Evolutionary conservation across 306 rosid genomes (phyloP).

Genomic region (Mimosa pudica): DNA sequence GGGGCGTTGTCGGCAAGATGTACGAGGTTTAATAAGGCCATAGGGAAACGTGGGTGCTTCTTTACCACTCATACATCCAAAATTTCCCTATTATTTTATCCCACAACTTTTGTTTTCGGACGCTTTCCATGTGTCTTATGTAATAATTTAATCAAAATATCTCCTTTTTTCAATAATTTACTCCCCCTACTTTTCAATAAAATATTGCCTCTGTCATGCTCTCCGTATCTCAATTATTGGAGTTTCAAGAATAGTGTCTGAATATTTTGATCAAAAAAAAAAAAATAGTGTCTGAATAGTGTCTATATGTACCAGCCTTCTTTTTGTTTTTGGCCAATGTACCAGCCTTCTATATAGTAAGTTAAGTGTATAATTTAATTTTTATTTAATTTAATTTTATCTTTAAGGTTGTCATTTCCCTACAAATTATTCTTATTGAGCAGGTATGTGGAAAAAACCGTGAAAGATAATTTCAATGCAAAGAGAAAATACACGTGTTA

Average conservation of each 20-base stretch:
- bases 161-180: not conserved
- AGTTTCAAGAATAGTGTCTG: not conserved
- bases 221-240: conserved; percentile 31
- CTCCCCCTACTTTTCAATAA: not conserved
- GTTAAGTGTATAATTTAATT: too few species aligned
- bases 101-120: not conserved
- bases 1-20: conserved; percentile 51
- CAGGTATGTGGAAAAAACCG: too few species aligned
- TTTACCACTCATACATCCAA: conserved; percentile 46
- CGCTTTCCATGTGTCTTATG: conserved; percentile 1
- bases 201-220: not conserved
- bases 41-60: conserved; percentile 61
- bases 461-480: too few species aligned
- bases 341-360: too few species aligned
- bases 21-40: conserved; percentile 52
- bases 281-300: too few species aligned
- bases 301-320: too few species aligned
- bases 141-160: not conserved
- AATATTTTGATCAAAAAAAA: too few species aligned
- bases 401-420: too few species aligned
- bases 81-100: not conserved
- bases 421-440: too few species aligned
- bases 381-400: too few species aligned
- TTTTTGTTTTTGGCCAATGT: too few species aligned
- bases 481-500: too few species aligned